Base-by-base conservation (phyloP, 805 yeast species). In the Ogataea paradorogensis region DNA sequence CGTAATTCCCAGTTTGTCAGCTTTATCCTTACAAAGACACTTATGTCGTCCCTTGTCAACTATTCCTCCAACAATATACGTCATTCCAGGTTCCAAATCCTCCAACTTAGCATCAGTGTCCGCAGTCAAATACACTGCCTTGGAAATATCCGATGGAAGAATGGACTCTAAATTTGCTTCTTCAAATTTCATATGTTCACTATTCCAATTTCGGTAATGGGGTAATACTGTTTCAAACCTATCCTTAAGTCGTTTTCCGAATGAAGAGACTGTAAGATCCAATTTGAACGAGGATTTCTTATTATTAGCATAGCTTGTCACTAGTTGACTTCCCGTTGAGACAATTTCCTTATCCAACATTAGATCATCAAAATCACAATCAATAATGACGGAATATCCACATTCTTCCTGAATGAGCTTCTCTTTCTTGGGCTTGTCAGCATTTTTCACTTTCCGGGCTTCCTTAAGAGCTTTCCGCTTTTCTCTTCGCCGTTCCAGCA, bases 11-110 rank as follows among this genome's bases (percentile, higher is more conserved):
- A 85, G 63, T 42, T 70, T 65, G 48, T 80, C 73, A 1, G 98
- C 98, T 61, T 90, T 93, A 47, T 84, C 73, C 33, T 77, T 71
- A 60, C 99, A 91, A 24, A 91, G 62, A 47, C 72, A 70, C 62
- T 87, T 86, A 65, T 89, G 82, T 52, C 98, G 75, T 44, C 95
- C 95, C 61, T 91, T 91, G 61, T 91, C 99, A 3, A 91, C 98
- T 41, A 91, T 91, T 0, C 98, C 99, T 8, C 99, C 99, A 35
- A 91, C 80, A 30, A 91, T 78, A 52, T 91, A 91, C 0, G 95
- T 85, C 58, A 72, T 69, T 3, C 82, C 85, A 5, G 79, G 76
- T 45, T 82, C 79, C 38, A 91, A 66, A 18, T 69, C 75, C 9
- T 73, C 77, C 25, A 93, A 53, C 15, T 70, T 76, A 7, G 82